A percentile compares a stretch with the other conserved stretches of the same genome.
phyloP scores from a whole-genome alignment of 345 rosid species.

The Nephelium lappaceum region DNA sequence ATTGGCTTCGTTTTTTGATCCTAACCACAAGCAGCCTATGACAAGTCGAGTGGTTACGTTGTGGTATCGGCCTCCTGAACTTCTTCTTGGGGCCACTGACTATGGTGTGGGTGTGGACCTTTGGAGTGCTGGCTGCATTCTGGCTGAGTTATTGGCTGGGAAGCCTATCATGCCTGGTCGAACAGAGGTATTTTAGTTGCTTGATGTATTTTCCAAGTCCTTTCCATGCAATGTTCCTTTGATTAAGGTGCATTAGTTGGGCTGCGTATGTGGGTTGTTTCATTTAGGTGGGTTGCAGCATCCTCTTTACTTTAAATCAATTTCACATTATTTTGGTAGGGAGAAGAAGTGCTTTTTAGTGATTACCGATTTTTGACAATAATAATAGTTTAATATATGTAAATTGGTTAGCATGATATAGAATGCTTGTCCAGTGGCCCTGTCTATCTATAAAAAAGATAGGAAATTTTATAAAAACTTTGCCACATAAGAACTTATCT shows the following conservation, averaged over 20 bases:
- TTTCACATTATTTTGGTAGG: not conserved
- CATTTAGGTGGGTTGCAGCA: not conserved
- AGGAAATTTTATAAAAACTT: not conserved
- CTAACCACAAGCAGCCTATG: constrained; percentile 83
- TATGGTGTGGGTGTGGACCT: constrained; percentile 78
- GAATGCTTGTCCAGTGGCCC: constrained; percentile 14
- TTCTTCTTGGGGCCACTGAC: constrained; percentile 88
- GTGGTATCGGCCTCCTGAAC: constrained; percentile 91
- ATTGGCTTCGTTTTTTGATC: constrained; percentile 74
- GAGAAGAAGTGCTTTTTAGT: not conserved
- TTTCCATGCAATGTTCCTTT: constrained; percentile 7
- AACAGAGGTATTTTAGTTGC: constrained; percentile 55
- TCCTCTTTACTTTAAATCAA: not conserved
- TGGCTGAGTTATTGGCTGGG: constrained; percentile 76
- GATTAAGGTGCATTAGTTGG: not conserved
- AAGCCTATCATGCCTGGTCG: constrained; percentile 90
- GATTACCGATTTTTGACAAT: not conserved
- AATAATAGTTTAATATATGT: not conserved
- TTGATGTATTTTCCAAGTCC: constrained; percentile 7
- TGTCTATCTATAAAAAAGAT: not conserved
- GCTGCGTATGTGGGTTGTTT: not conserved
- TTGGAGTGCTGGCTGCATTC: constrained; percentile 89
- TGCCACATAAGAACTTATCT: not conserved
- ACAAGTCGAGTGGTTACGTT: constrained; percentile 84
- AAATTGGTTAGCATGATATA: not conserved